phyloP scores from a whole-genome alignment of 2,329 filamentous ascomycete species.

The Stachybotrys chartarum region DNA sequence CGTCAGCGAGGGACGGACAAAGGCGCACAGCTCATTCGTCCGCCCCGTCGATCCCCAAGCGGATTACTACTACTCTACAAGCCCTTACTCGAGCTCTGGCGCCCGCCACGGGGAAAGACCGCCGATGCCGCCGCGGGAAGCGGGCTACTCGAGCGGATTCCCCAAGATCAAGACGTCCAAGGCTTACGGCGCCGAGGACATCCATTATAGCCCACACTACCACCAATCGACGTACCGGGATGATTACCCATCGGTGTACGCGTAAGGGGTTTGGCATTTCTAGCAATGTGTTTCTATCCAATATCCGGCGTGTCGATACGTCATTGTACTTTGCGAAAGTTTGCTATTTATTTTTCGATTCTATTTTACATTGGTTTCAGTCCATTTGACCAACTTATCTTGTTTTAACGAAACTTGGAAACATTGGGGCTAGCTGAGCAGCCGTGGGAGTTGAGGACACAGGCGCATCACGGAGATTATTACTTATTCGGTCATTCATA shows the following conservation, averaged over 20 bases:
- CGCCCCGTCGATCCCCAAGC: slow-evolving; percentile 16
- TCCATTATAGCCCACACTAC: slow-evolving; percentile 19
- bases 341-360: slow-evolving; percentile 10
- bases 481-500: slow-evolving; percentile 6
- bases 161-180: slow-evolving; percentile 27
- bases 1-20: slow-evolving; percentile 18
- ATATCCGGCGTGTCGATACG: slow-evolving; percentile 1
- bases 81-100: slow-evolving; percentile 2
- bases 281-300: slow-evolving; percentile 4
- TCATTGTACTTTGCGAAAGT: not conserved
- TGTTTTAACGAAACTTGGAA: slow-evolving; percentile 25
- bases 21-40: slow-evolving; percentile 12
- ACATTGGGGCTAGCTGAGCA: slow-evolving; percentile 13
- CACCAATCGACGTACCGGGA: slow-evolving; percentile 17
- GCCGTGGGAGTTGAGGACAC: slow-evolving; percentile 17
- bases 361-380: slow-evolving; percentile 12
- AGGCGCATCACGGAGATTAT: slow-evolving; percentile 11
- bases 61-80: slow-evolving; percentile 15
- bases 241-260: slow-evolving; percentile 12
- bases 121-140: slow-evolving; percentile 20
- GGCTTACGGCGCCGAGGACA: slow-evolving; percentile 18
- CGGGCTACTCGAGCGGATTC: slow-evolving; percentile 19
- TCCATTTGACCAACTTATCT: slow-evolving; percentile 17
- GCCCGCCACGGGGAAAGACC: slow-evolving; percentile 21
- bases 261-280: slow-evolving; percentile 9